Evolutionary conservation across 495 filamentous ascomycete species (phyloP).

Genomic region (Penicillium canescens): DNA sequence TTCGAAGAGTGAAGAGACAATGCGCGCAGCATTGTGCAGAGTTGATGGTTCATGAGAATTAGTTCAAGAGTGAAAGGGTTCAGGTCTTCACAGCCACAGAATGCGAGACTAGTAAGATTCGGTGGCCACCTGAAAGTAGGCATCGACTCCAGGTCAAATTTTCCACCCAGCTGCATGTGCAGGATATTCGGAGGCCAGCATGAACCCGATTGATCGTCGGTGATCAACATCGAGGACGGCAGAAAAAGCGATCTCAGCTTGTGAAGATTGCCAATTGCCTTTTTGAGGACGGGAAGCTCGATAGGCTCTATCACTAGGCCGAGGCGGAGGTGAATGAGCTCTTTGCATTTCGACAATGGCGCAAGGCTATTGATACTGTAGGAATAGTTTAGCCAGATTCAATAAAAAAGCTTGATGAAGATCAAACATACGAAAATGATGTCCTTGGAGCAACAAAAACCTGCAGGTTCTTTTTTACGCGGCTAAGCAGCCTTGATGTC

Average conservation of each 20-base stretch:
- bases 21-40: neutral
- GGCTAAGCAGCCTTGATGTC: slow-evolving; percentile 63
- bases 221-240: slow-evolving; percentile 49
- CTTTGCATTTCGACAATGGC: slow-evolving; percentile 60
- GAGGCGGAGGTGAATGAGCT: slow-evolving; percentile 57
- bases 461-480: slow-evolving; percentile 57
- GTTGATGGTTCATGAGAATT: slow-evolving; percentile 6
- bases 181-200: slow-evolving; percentile 31
- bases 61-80: neutral
- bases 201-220: slow-evolving; percentile 1
- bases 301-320: slow-evolving; percentile 58
- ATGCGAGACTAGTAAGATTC: slow-evolving; percentile 22
- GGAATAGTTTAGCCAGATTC: slow-evolving; percentile 8
- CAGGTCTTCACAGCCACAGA: slow-evolving; percentile 31
- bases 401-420: neutral
- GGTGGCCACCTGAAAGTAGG: slow-evolving; percentile 32
- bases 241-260: slow-evolving; percentile 55
- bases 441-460: slow-evolving; percentile 66
- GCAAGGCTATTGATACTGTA: slow-evolving; percentile 58
- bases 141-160: slow-evolving; percentile 20
- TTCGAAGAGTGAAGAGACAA: neutral
- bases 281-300: slow-evolving; percentile 50
- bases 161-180: slow-evolving; percentile 28
- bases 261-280: slow-evolving; percentile 48
- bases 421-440: slow-evolving; percentile 53